Percentiles rank a stretch among this genome's conserved stretches.
Conservation (phyloP, 352 stramenopile genomes). For the Phytophthora rubi region DNA sequence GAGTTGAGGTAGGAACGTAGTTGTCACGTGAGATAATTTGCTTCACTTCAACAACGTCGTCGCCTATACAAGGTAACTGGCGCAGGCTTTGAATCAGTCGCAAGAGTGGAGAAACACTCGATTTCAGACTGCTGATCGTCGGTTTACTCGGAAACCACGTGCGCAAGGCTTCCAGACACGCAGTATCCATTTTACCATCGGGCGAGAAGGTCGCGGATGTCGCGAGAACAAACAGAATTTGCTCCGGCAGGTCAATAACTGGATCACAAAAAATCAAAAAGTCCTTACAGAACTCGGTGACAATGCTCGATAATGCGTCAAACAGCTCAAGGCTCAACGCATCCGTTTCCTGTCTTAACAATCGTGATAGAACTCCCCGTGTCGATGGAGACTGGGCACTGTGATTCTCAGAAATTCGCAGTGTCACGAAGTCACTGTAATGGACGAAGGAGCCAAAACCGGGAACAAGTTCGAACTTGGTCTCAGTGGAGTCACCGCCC, state of each 20-base stretch:
- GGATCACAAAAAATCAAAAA: conserved; percentile 23
- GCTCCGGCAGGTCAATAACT: conserved; percentile 12
- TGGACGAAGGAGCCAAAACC: conserved; percentile 2
- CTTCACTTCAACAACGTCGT: not conserved
- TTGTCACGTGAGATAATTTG: not conserved
- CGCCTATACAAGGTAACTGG: conserved; percentile 11
- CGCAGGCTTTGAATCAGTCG: conserved; percentile 16
- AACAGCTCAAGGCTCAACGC: conserved; percentile 12
- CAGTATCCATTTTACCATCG: conserved; percentile 19
- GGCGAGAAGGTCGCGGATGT: conserved; percentile 10
- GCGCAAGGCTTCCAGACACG: conserved; percentile 17
- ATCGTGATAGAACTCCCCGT: conserved; percentile 13
- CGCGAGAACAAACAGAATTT: conserved; percentile 22
- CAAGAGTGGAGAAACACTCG: conserved; percentile 5
- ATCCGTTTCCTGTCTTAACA: conserved; percentile 15
- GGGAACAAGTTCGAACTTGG: conserved; percentile 5
- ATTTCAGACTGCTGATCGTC: conserved; percentile 13
- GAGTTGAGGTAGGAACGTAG: not conserved
- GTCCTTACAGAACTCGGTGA: conserved; percentile 32
- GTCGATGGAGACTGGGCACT: not conserved
- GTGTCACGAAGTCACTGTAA: not conserved
- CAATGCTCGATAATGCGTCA: conserved; percentile 10
- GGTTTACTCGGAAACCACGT: conserved; percentile 28
- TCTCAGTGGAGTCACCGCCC: not conserved
- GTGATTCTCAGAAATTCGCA: conserved; percentile 11